A percentile compares a stretch with the other conserved stretches of the same genome.
Conservation (phyloP, 2,329 filamentous ascomycete species). For the Epicoccum nigrum region DNA sequence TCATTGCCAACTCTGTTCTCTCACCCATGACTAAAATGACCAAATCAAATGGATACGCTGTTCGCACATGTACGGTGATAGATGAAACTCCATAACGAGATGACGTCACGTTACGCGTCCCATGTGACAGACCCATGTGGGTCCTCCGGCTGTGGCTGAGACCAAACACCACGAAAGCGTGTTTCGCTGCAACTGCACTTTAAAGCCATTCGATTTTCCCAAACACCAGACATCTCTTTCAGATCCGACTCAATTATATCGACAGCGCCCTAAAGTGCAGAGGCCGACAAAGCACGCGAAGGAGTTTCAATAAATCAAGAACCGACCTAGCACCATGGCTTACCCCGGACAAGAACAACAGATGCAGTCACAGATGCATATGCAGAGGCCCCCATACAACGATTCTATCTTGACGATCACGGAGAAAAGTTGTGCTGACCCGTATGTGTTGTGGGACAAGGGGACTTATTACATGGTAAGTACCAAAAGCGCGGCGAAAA, state of each 20-base stretch:
- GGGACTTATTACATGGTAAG: constrained; percentile 53
- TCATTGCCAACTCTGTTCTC: constrained; percentile 1
- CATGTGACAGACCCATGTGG: constrained; percentile 18
- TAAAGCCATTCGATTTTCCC: not conserved
- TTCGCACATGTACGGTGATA: not conserved
- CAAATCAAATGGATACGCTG: constrained; percentile 5
- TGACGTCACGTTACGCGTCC: constrained; percentile 18
- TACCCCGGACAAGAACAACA: constrained; percentile 18
- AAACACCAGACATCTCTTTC: too few species aligned
- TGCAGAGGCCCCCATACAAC: constrained; percentile 40
- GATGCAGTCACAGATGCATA: constrained; percentile 22
- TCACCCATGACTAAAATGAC: constrained; percentile 15
- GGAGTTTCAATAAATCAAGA: not conserved
- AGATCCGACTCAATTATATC: too few species aligned
- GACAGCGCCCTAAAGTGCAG: not conserved
- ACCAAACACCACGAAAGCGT: not conserved
- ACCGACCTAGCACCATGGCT: constrained; percentile 14
- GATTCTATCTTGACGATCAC: constrained; percentile 53
- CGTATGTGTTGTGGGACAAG: constrained; percentile 52
- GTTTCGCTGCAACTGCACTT: not conserved
- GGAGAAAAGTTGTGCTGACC: constrained; percentile 50
- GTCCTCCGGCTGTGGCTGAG: constrained; percentile 9
- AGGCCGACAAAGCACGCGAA: not conserved
- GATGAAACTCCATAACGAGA: constrained; percentile 1
- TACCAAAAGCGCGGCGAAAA: too few species aligned